phyloP scores from a whole-genome alignment of 2,329 filamentous ascomycete genomes.

The Reticulascus tulasneorum region DNA sequence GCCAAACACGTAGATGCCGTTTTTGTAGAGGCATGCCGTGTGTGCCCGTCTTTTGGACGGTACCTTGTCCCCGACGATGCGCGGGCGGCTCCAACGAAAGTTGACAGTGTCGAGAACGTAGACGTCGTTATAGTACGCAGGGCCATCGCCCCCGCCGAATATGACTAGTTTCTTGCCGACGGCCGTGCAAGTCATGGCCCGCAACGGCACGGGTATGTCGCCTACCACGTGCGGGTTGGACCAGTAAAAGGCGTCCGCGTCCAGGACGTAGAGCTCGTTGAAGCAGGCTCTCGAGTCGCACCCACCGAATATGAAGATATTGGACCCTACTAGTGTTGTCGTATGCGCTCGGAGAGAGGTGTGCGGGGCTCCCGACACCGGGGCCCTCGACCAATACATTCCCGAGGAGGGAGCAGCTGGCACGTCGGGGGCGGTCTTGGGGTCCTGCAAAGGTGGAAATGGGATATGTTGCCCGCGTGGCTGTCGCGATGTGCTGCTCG shows the following conservation, averaged over 20 bases:
- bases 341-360: conserved; percentile 63
- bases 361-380: conserved; percentile 58
- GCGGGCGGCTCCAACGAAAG: conserved; percentile 62
- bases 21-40: conserved; percentile 68
- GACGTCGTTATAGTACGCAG: conserved; percentile 68
- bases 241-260: conserved; percentile 69
- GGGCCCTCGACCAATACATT: conserved; percentile 69
- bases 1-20: conserved; percentile 68
- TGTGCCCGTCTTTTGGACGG: conserved; percentile 63
- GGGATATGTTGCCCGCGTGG: conserved; percentile 38
- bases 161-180: conserved; percentile 68
- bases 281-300: conserved; percentile 65
- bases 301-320: conserved; percentile 65
- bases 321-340: conserved; percentile 61
- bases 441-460: conserved; percentile 55
- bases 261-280: conserved; percentile 65
- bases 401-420: conserved; percentile 61
- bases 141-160: conserved; percentile 67
- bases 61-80: conserved; percentile 52
- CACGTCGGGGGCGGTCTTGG: conserved; percentile 55
- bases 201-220: conserved; percentile 60
- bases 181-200: conserved; percentile 69
- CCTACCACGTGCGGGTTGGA: conserved; percentile 61
- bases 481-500: conserved; percentile 7
- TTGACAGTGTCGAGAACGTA: conserved; percentile 69